A percentile compares a stretch with the other conserved stretches of the same genome.
Evolutionary conservation across 106 monocot genomes (phyloP).

Genomic region (Dendrobium officinale): DNA sequence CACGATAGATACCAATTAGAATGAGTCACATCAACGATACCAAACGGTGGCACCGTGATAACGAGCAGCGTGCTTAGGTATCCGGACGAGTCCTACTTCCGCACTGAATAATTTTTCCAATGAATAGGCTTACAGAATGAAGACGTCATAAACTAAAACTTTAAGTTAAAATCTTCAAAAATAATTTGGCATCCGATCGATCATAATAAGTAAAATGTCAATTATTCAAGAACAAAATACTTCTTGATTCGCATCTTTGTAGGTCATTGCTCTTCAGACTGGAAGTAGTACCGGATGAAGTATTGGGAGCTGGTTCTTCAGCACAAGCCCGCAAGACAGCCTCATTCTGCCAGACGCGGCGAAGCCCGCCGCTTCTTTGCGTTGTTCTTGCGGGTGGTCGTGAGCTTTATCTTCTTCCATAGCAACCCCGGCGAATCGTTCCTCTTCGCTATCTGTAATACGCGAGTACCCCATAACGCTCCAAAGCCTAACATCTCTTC

Average conservation of each 20-base stretch:
- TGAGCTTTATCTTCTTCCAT: constrained; percentile 95
- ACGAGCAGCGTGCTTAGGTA: too few relatives aligned
- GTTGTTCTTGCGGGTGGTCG: constrained; percentile 79
- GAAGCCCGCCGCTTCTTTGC: constrained; percentile 80
- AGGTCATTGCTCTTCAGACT: background rate
- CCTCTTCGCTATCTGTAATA: constrained; percentile 70
- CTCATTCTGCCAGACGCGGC: constrained; percentile 77
- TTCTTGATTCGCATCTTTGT: background rate
- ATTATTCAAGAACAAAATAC: background rate
- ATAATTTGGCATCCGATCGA: background rate
- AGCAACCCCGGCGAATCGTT: constrained; percentile 70
- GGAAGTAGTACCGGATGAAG: background rate
- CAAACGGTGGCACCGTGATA: too few relatives aligned
- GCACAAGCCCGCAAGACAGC: constrained; percentile 13
- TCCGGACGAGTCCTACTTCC: too few relatives aligned
- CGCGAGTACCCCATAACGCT: constrained; percentile 64
- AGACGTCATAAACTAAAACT: too few relatives aligned
- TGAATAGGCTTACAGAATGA: too few relatives aligned
- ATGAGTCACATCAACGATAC: too few relatives aligned
- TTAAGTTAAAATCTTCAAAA: background rate
- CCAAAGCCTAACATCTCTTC: constrained; percentile 32
- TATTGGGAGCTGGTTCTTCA: constrained; percentile 1
- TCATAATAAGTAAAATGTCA: background rate
- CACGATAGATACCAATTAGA: too few relatives aligned
- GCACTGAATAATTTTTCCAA: too few relatives aligned